Base-by-base conservation (phyloP, 345 rosid genomes). In the Bruguiera sexangula region DNA sequence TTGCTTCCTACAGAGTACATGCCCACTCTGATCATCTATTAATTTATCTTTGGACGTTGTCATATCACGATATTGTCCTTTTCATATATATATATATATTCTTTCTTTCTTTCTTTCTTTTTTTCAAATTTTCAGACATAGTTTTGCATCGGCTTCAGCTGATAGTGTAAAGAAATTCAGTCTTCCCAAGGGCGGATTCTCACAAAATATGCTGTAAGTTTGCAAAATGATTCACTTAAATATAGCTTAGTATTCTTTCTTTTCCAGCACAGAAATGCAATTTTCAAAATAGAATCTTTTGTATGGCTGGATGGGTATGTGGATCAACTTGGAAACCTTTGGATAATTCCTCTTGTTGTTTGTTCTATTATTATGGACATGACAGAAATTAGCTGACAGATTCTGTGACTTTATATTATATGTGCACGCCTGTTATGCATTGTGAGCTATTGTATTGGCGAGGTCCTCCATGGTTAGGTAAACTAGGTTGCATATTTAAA, bases 131-230 rank as follows among this genome's bases (percentile, higher is more conserved):
- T 68, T 36, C 88, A 95, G 99, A 83, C 75, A 92, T 74, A 84
- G 84, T 59, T 95, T 95, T 81, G 96, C 98, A 63, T 92, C 98
- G 67, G 99, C 98, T 57, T 95, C 99, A 13, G 99, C 98, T 70
- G 98, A 92, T 76, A 92, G 90, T 79, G 89, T 85, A 32, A 95
- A 95, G 83, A 95, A 92, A 71, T 92, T 90, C 77, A 85, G 69
- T 76, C 98, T 95, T 31, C 97, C 98, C 20, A 83, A 80, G 62
- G 99, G 99, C 78, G 98, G 90, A 70, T 95, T 95, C 68, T 60
- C 84, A 70, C 97, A 95, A 83, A 95, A 95, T 77, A 92, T 92
- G 99, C 98, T 95, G 97, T 93, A 80, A 87, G 92, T 86, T 77
- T 50, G 50, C 62, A 58, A 70, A 36, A 46, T 48, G 53, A n/a